Conservation (phyloP, 1,139 yeast species). For the Hansenula anomala region DNA sequence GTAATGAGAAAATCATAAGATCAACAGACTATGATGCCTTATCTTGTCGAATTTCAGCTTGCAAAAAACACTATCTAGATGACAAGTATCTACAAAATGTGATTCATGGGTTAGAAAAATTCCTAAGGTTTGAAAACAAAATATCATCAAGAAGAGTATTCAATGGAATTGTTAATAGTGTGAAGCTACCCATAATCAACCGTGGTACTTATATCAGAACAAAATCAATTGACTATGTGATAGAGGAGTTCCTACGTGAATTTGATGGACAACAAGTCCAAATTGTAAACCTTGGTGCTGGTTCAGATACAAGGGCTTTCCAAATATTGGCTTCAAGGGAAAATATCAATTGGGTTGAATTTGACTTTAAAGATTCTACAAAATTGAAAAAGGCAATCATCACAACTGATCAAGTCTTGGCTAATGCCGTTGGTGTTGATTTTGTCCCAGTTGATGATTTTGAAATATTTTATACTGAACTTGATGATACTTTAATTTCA, state of each 20-base stretch:
- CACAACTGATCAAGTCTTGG: constrained; percentile 25
- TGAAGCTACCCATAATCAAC: constrained; percentile 74
- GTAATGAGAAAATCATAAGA: constrained; percentile 31
- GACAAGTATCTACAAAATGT: constrained; percentile 48
- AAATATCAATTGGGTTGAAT: constrained; percentile 49
- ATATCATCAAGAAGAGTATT: constrained; percentile 34
- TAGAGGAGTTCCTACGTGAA: constrained; percentile 43
- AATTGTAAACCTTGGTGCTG: constrained; percentile 87
- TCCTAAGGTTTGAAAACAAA: constrained; percentile 22
- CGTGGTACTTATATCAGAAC: constrained; percentile 83
- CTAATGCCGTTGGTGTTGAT: constrained; percentile 17
- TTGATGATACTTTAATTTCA: constrained; percentile 11
- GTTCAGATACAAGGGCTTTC: constrained; percentile 85
- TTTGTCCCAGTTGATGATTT: constrained; percentile 8
- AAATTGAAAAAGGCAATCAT: constrained; percentile 58
- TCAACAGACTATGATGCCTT: constrained; percentile 86
- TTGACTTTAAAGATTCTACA: constrained; percentile 68
- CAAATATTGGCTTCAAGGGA: constrained; percentile 30
- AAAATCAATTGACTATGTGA: constrained; percentile 48
- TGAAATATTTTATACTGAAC: constrained; percentile 17
- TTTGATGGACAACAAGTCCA: constrained; percentile 37
- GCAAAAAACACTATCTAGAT: constrained; percentile 44
- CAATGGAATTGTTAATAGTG: constrained; percentile 34
- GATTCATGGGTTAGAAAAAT: constrained; percentile 23
- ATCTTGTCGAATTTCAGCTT: constrained; percentile 64